A percentile compares a stretch with the other conserved stretches of the same genome.
Evolutionary conservation across 2,329 filamentous ascomycete species (phyloP).

Genomic region (Neoarthrinium moseri): DNA sequence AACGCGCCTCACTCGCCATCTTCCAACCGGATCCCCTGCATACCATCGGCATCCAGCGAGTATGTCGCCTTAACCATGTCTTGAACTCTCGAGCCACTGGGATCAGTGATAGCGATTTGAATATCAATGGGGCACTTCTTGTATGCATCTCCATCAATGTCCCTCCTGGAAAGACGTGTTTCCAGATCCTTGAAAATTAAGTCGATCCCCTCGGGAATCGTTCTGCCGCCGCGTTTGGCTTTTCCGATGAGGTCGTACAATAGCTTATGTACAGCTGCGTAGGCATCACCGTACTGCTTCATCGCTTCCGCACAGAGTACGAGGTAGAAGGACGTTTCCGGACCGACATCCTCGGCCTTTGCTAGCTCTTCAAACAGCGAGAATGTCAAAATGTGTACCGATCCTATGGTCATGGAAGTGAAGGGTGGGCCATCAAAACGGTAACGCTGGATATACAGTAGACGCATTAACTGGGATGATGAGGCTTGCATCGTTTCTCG

Average conservation of each 20-base stretch:
- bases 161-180: background rate
- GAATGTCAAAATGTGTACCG: slow-evolving; percentile 3
- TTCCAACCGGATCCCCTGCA: too few relatives aligned
- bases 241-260: background rate
- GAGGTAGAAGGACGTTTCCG: slow-evolving; percentile 3
- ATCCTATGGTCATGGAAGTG: slow-evolving; percentile 5
- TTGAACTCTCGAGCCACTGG: too few relatives aligned
- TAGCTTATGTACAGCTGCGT: background rate
- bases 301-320: slow-evolving; percentile 1
- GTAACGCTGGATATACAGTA: slow-evolving; percentile 3
- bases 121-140: slow-evolving; percentile 1
- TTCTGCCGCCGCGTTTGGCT: background rate
- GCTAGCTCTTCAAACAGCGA: background rate
- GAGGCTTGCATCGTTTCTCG: background rate
- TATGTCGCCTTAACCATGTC: too few relatives aligned
- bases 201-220: background rate
- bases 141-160: background rate
- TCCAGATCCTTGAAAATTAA: slow-evolving; percentile 2
- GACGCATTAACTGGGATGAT: slow-evolving; percentile 3
- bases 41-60: too few relatives aligned
- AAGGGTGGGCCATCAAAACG: slow-evolving; percentile 8
- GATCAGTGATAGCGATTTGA: background rate
- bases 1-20: too few relatives aligned
- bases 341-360: background rate
- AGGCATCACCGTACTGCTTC: slow-evolving; percentile 4